Conservation (phyloP, 2,329 filamentous ascomycete species). For the Stemphylium vesicarium region DNA sequence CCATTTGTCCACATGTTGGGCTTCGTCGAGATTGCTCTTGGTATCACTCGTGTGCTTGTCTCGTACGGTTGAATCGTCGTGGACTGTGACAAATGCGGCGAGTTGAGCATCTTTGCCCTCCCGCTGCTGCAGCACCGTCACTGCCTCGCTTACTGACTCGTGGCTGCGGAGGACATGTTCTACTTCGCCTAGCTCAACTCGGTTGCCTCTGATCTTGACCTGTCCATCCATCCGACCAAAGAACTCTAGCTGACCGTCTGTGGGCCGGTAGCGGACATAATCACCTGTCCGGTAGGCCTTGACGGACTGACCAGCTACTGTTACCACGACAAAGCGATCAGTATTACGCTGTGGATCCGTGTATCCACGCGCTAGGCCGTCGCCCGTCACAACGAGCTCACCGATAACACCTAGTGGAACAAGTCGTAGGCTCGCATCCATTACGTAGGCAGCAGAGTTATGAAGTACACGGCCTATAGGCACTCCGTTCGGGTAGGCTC, state of each 20-base stretch:
- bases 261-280: slow-evolving; percentile 14
- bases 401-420: slow-evolving; percentile 25
- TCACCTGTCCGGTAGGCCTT: slow-evolving; percentile 42
- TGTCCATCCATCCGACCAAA: slow-evolving; percentile 29
- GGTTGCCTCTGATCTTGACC: slow-evolving; percentile 32
- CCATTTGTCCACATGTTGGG: slow-evolving; percentile 7
- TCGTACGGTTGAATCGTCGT: no score
- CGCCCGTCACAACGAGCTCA: slow-evolving; percentile 32
- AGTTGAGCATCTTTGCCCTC: neutral
- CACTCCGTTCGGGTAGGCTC: slow-evolving; percentile 18
- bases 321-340: slow-evolving; percentile 4
- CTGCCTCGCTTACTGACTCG: neutral
- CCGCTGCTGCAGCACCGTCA: neutral
- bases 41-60: no score
- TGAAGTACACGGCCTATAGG: slow-evolving; percentile 49
- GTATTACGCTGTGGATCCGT: slow-evolving; percentile 27
- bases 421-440: slow-evolving; percentile 3
- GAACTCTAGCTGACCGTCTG: slow-evolving; percentile 23
- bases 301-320: neutral
- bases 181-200: slow-evolving; percentile 35
- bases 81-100: neutral
- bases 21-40: no score
- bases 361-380: slow-evolving; percentile 8
- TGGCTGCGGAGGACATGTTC: slow-evolving; percentile 10
- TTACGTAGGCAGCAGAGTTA: slow-evolving; percentile 4